phyloP scores from a whole-genome alignment of 2,329 filamentous ascomycete genomes.

The Emydomyces testavorans region DNA sequence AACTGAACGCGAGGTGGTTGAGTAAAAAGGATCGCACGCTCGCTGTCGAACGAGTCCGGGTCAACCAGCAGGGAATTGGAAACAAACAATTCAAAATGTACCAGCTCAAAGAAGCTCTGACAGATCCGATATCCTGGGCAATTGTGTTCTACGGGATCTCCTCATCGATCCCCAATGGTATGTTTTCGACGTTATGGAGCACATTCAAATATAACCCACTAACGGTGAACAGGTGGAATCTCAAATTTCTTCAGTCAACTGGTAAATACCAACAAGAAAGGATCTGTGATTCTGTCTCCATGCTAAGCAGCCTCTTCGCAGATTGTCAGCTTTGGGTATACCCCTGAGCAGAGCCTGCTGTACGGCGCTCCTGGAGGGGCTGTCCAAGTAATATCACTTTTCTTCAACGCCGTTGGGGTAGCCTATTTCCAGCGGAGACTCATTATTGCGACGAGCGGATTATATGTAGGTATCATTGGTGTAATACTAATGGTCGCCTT shows the following conservation, averaged over 20 bases:
- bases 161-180: constrained; percentile 40
- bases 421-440: constrained; percentile 48
- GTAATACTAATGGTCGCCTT: constrained; percentile 55
- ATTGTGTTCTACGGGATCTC: constrained; percentile 48
- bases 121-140: constrained; percentile 50
- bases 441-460: constrained; percentile 43
- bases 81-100: constrained; percentile 57
- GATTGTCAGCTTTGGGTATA: constrained; percentile 55
- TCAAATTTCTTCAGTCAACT: constrained; percentile 49
- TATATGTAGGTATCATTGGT: constrained; percentile 46
- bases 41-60: constrained; percentile 58
- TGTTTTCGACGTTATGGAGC: constrained; percentile 19
- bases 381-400: constrained; percentile 49
- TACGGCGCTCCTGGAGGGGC: constrained; percentile 55
- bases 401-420: constrained; percentile 47
- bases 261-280: constrained; percentile 13
- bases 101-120: constrained; percentile 51
- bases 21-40: constrained; percentile 55
- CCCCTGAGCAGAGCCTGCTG: constrained; percentile 49
- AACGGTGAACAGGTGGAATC: constrained; percentile 39
- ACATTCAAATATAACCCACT: background rate
- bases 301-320: constrained; percentile 14
- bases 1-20: constrained; percentile 51
- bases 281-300: background rate
- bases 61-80: constrained; percentile 65